phyloP scores from a whole-genome alignment of 2,329 filamentous ascomycete species.

The Trichoderma hamatum region DNA sequence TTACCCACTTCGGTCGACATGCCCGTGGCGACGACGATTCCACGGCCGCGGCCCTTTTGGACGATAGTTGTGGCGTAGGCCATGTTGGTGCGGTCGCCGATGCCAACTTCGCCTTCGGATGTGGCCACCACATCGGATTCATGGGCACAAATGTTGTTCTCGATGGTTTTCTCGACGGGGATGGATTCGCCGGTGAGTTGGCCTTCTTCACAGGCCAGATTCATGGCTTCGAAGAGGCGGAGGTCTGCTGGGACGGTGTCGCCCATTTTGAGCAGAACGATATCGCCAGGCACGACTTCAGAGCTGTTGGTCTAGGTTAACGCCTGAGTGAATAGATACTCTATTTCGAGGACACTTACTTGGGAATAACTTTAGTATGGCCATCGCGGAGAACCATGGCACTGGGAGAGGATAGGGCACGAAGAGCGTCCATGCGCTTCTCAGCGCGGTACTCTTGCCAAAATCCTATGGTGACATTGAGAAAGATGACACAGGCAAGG shows the following conservation, averaged over 20 bases:
- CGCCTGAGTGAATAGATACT: background rate
- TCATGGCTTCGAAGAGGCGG: slow-evolving; percentile 72
- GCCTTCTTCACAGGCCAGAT: slow-evolving; percentile 77
- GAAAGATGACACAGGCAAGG: slow-evolving; percentile 66
- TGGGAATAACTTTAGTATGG: slow-evolving; percentile 58
- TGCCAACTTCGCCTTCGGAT: slow-evolving; percentile 57
- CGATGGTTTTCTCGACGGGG: slow-evolving; percentile 67
- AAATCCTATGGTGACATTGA: slow-evolving; percentile 71
- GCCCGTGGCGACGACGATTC: slow-evolving; percentile 72
- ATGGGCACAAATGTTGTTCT: slow-evolving; percentile 50
- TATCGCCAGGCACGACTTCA: slow-evolving; percentile 71
- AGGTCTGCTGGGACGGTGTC: slow-evolving; percentile 76
- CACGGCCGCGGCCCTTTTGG: slow-evolving; percentile 71
- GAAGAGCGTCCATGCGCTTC: slow-evolving; percentile 67
- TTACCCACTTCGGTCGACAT: slow-evolving; percentile 73
- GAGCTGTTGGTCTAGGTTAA: slow-evolving; percentile 45
- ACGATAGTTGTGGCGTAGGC: slow-evolving; percentile 75
- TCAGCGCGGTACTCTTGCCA: slow-evolving; percentile 67
- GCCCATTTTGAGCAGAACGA: slow-evolving; percentile 68
- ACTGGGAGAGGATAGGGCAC: slow-evolving; percentile 64
- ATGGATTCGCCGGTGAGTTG: slow-evolving; percentile 77
- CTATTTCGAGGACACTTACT: slow-evolving; percentile 46
- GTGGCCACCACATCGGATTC: slow-evolving; percentile 51
- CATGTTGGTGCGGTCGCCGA: slow-evolving; percentile 74
- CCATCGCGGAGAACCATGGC: slow-evolving; percentile 65